phyloP scores from a whole-genome alignment of 2,329 filamentous ascomycete genomes.

The Venturia nashicola region DNA sequence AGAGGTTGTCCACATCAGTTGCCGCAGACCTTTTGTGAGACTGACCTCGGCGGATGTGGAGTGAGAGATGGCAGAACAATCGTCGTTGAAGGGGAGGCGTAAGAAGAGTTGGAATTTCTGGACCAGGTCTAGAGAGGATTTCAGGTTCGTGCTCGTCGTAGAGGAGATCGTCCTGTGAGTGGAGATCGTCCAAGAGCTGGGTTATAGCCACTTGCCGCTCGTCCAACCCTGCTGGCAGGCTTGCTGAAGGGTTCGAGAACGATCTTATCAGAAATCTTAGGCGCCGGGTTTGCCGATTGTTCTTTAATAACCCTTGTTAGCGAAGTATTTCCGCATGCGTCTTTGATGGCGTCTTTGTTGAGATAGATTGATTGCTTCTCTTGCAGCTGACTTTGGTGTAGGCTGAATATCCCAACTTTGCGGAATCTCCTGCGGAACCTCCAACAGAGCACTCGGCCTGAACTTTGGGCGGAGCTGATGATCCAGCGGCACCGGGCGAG shows the following conservation, averaged over 20 bases:
- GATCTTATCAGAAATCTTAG: neutral
- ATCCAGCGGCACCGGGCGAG: neutral
- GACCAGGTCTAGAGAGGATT: neutral
- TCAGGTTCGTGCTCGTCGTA: neutral
- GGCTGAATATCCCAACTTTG: neutral
- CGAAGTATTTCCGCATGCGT: too few relatives aligned
- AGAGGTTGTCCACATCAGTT: conserved; percentile 81
- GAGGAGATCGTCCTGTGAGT: neutral
- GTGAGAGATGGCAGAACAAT: neutral
- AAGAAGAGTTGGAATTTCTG: neutral
- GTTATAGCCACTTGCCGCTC: neutral
- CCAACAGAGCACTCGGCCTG: neutral
- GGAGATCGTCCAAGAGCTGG: neutral
- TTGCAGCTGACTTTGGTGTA: neutral
- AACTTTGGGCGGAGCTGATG: neutral
- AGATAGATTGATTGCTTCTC: neutral
- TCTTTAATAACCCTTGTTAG: neutral
- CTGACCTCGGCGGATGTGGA: neutral
- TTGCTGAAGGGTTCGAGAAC: neutral
- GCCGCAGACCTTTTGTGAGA: conserved; percentile 42
- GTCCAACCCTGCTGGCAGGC: neutral
- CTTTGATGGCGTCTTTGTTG: too few relatives aligned
- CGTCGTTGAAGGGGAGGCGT: neutral
- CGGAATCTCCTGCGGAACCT: neutral
- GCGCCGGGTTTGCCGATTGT: neutral